phyloP scores from a whole-genome alignment of 805 yeast genomes.

The Monosporozyma unispora region DNA sequence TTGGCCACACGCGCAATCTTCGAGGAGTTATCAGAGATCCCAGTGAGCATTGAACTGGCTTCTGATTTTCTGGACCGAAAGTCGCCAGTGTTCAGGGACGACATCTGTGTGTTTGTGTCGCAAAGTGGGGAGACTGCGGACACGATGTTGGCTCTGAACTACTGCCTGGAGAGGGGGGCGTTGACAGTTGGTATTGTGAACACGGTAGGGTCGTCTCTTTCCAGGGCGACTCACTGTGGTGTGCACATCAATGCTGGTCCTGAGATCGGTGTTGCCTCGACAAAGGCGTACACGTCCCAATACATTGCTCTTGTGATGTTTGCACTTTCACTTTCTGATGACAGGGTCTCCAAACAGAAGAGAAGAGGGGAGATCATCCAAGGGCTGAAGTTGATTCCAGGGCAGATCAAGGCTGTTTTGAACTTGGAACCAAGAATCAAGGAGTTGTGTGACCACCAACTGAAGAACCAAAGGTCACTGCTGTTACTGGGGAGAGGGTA shows the following conservation, averaged over 20 bases:
- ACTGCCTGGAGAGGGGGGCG: conserved; percentile 95
- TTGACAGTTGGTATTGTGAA: conserved; percentile 95
- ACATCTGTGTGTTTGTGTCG: conserved; percentile 93
- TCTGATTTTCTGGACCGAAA: conserved; percentile 90
- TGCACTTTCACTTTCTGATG: conserved; percentile 91
- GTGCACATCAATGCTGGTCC: conserved; percentile 99
- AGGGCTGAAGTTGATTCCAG: conserved; percentile 77
- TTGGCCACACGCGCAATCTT: conserved; percentile 92
- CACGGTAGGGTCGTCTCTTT: conserved; percentile 93
- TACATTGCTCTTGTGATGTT: conserved; percentile 95
- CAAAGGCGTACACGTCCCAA: conserved; percentile 98
- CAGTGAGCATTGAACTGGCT: conserved; percentile 86
- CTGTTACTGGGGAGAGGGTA: conserved; percentile 94
- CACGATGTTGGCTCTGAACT: conserved; percentile 87
- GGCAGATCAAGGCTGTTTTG: conserved; percentile 73
- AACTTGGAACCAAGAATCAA: conserved; percentile 65
- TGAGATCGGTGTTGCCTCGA: conserved; percentile 98
- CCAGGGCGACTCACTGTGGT: conserved; percentile 97
- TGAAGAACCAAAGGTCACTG: conserved; percentile 77
- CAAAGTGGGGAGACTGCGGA: conserved; percentile 99
- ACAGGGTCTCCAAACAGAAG: conserved; percentile 61
- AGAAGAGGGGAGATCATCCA: conserved; percentile 82
- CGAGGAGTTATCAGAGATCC: conserved; percentile 93
- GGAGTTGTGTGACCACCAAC: conserved; percentile 58
- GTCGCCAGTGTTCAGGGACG: conserved; percentile 97